A percentile compares a stretch with the other conserved stretches of the same genome.
Conservation (phyloP, 768 basidiomycete genomes). For the Tephrocybe sp. region DNA sequence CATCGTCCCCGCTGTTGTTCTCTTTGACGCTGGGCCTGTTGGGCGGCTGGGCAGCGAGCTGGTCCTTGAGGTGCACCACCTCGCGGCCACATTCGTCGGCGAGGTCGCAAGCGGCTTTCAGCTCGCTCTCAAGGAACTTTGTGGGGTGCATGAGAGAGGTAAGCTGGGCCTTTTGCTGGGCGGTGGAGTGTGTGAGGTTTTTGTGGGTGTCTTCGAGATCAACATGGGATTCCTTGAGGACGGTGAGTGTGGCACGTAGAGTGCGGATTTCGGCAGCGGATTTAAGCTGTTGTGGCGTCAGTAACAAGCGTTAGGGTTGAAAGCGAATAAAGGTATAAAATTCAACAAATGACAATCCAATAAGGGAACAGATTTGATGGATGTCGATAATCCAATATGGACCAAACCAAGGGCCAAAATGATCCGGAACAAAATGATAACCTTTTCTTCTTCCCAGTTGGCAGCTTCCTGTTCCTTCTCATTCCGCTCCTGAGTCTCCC, state of each 20-base stretch:
- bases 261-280: conserved; percentile 51
- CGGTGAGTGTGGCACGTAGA: conserved; percentile 46
- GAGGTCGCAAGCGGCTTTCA: conserved; percentile 43
- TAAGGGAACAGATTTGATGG: too few species aligned
- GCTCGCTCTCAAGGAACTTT: conserved; percentile 47
- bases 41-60: conserved; percentile 1
- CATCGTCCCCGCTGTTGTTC: conserved; percentile 50
- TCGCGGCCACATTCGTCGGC: conserved; percentile 38
- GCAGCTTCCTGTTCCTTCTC: conserved; percentile 61
- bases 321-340: background rate
- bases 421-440: too few species aligned
- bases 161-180: conserved; percentile 52
- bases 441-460: conserved; percentile 60
- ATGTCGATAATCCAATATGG: too few species aligned
- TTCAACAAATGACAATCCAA: too few species aligned
- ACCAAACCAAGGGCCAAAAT: too few species aligned
- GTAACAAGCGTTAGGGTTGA: background rate
- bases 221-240: conserved; percentile 57
- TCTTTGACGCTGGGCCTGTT: conserved; percentile 24
- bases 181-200: conserved; percentile 46
- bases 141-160: conserved; percentile 46
- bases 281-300: conserved; percentile 35
- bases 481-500: conserved; percentile 66
- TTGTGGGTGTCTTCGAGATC: conserved; percentile 62
- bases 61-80: background rate